Conservation (phyloP, 2,329 filamentous ascomycete genomes). For the Colletotrichum sp. region DNA sequence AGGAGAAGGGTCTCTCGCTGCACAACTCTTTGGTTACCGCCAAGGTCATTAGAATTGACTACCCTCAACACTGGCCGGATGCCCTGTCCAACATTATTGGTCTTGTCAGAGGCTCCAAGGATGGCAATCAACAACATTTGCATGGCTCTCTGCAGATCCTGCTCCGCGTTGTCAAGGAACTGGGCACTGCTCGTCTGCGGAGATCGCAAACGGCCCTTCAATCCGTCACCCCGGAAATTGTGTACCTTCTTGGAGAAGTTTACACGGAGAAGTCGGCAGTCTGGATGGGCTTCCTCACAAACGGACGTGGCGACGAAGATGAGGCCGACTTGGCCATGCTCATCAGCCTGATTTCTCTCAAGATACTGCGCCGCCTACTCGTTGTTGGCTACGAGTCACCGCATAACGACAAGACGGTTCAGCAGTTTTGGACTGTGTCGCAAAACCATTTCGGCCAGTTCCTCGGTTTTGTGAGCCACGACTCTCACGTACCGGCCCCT, state of each 20-base stretch:
- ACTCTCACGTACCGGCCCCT: slow-evolving; percentile 56
- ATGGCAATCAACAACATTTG: slow-evolving; percentile 69
- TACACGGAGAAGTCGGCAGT: slow-evolving; percentile 75
- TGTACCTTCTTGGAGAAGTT: slow-evolving; percentile 79
- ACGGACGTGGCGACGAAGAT: slow-evolving; percentile 62
- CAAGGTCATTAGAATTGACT: slow-evolving; percentile 90
- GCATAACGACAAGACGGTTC: slow-evolving; percentile 76
- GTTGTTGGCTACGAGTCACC: slow-evolving; percentile 85
- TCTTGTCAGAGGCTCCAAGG: slow-evolving; percentile 64
- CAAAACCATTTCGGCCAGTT: slow-evolving; percentile 81
- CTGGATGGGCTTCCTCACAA: slow-evolving; percentile 70
- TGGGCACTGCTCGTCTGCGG: slow-evolving; percentile 79
- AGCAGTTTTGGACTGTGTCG: slow-evolving; percentile 80
- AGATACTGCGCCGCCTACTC: slow-evolving; percentile 79
- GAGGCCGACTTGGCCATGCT: slow-evolving; percentile 69
- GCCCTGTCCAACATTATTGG: slow-evolving; percentile 66
- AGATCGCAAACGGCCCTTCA: slow-evolving; percentile 80
- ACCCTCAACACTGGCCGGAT: slow-evolving; percentile 82
- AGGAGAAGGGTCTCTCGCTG: slow-evolving; percentile 75
- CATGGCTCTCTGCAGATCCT: slow-evolving; percentile 77
- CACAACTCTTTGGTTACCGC: slow-evolving; percentile 89
- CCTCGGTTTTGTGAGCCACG: slow-evolving; percentile 65
- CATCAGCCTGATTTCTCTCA: slow-evolving; percentile 80
- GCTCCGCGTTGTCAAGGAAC: slow-evolving; percentile 87
- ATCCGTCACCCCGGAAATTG: slow-evolving; percentile 79